Evolutionary conservation across 2,329 filamentous ascomycete species (phyloP).

Genomic region (Phaeosphaeria sp.): DNA sequence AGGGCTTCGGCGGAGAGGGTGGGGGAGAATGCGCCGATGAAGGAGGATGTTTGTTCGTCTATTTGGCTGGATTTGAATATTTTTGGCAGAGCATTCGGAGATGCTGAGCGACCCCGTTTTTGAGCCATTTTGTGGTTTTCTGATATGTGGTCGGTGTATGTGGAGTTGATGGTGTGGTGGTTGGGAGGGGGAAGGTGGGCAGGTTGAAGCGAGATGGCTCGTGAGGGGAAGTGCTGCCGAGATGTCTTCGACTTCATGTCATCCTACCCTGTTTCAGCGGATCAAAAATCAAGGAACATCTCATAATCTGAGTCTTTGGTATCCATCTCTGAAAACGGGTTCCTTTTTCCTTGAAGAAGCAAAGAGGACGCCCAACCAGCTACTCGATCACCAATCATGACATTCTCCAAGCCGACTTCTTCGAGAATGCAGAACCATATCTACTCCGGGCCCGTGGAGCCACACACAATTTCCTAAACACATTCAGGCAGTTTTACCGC

Average conservation of each 20-base stretch:
- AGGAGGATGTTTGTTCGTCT: slow-evolving; percentile 59
- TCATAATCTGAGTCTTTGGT: neutral
- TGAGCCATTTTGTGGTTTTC: slow-evolving; percentile 32
- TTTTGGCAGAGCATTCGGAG: slow-evolving; percentile 19
- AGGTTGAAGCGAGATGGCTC: slow-evolving; percentile 17
- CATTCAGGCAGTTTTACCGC: too few species aligned
- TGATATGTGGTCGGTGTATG: slow-evolving; percentile 1
- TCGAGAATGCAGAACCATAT: neutral
- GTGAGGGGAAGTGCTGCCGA: slow-evolving; percentile 16
- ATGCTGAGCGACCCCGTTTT: slow-evolving; percentile 37
- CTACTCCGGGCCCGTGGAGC: neutral
- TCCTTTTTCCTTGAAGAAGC: neutral
- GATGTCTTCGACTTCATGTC: neutral
- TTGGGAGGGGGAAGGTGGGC: slow-evolving; percentile 7
- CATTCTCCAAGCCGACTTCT: neutral
- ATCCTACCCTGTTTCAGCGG: too few species aligned
- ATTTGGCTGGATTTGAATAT: slow-evolving; percentile 56
- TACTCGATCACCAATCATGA: neutral
- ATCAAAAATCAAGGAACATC: too few species aligned
- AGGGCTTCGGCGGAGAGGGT: slow-evolving; percentile 49
- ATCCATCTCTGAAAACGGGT: neutral
- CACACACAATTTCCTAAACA: too few species aligned
- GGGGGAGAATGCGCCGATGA: slow-evolving; percentile 59
- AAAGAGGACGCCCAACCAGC: neutral
- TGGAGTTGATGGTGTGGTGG: slow-evolving; percentile 6